Base-by-base conservation (phyloP, 805 yeast species). In the Myxozyma geophila region DNA sequence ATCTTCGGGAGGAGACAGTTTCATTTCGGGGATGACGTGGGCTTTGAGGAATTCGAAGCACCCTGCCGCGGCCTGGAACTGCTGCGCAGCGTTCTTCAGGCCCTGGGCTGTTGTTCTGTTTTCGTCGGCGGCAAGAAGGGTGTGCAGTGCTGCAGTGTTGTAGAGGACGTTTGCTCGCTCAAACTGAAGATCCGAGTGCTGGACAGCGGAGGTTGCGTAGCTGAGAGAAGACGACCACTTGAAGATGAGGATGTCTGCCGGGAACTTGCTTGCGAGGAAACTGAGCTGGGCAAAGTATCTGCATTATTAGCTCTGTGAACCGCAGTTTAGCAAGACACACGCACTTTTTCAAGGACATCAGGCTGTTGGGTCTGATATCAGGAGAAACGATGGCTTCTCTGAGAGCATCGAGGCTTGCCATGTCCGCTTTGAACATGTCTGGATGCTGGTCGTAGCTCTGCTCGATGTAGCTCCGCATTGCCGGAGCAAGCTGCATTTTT, bases 161-260 rank as follows among this genome's bases (percentile, higher is more conserved):
- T 83, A 92, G 6, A 87, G 70, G 0, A 89, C 73, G 71, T 89
- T 88, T 49, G 82, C 72, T 66, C 79, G 79, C 73, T 92, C 98
- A 70, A 82, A 85, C 28, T 73, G 67, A 4, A 89, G 72, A 0
- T 91, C 84, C 35, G 76, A 74, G 44, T 78, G 71, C 54, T 75
- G 78, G 17, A 80, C 76, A 7, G 64, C 83, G 7, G 80, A 75
- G 1, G 82, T 79, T 19, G 85, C 77, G 58, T 82, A 82, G 0
- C 89, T 87, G 4, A 89, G 75, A 0, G 90, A 83, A 23, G 87
- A 87, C 71, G 78, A 83, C 98, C 98, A 93, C 0, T 84, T 79
- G 68, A 90, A 87, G 44, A 80, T 82, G 8, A 84, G 75, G 19
- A 81, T 78, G 66, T 87, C 87, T 36, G 79, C 79, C 0, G 95